These are phyloP conservation scores for Diaporthe longicolla DNA, from an alignment of 2,329 filamentous ascomycete species.

Conservation along the genomic window DNA sequence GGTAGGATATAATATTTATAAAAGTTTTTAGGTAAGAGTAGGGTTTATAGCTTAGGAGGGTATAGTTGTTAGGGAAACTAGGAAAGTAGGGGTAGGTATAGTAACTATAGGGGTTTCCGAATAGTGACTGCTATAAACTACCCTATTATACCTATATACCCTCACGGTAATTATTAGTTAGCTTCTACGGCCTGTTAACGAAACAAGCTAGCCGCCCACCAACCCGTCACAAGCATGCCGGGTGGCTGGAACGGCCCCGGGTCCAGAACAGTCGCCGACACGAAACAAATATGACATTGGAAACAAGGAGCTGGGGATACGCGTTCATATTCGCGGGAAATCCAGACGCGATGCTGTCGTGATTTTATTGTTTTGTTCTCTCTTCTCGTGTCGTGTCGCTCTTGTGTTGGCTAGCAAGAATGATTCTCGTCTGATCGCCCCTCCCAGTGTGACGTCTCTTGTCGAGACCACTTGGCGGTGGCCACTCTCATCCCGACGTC, in stretches of 20 bases:
- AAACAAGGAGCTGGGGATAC: conserved; percentile 7
- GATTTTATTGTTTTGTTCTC: neutral
- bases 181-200: neutral
- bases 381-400: neutral
- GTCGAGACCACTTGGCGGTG: conserved; percentile 11
- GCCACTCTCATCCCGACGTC: conserved; percentile 8
- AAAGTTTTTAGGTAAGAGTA: too few relatives aligned
- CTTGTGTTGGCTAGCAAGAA: conserved; percentile 4
- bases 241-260: neutral
- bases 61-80: too few relatives aligned
- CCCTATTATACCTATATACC: too few relatives aligned
- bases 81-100: too few relatives aligned
- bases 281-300: conserved; percentile 7
- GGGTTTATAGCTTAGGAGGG: too few relatives aligned
- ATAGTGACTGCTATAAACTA: too few relatives aligned
- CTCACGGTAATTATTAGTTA: neutral
- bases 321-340: conserved; percentile 10
- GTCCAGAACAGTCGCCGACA: neutral
- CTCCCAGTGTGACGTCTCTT: conserved; percentile 27
- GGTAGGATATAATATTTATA: too few relatives aligned
- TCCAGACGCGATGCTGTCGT: neutral
- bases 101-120: too few relatives aligned
- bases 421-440: conserved; percentile 27
- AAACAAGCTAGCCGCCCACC: neutral
- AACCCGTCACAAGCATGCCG: neutral